Conservation (phyloP, 1,139 yeast species). For the Geotrichum australiense region DNA sequence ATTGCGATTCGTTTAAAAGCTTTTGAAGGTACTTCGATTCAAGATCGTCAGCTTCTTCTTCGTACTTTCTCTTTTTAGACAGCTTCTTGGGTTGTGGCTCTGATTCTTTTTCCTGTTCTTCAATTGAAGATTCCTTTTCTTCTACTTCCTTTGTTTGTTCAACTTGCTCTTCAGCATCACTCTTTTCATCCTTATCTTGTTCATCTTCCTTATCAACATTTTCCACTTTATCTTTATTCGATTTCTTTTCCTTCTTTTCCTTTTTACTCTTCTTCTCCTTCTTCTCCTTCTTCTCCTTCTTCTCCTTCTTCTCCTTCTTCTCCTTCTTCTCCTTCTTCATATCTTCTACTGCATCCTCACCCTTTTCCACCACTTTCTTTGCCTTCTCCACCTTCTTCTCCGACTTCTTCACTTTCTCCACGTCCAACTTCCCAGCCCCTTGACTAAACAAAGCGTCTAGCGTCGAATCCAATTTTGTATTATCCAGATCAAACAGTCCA, state of each 20-base stretch:
- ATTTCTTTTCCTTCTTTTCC: constrained; percentile 21
- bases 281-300: constrained; percentile 17
- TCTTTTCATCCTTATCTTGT: constrained; percentile 16
- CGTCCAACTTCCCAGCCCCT: constrained; percentile 24
- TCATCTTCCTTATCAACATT: constrained; percentile 22
- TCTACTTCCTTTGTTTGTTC: too few species aligned
- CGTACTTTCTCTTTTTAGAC: constrained; percentile 11
- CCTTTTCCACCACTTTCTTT: constrained; percentile 18
- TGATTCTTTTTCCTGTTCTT: too few species aligned
- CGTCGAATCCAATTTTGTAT: constrained; percentile 18
- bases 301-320: constrained; percentile 30
- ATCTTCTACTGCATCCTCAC: constrained; percentile 26
- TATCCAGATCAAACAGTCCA: constrained; percentile 12
- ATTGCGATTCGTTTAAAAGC: constrained; percentile 18
- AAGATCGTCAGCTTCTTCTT: constrained; percentile 13
- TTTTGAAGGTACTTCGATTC: constrained; percentile 12
- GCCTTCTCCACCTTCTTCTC: constrained; percentile 30
- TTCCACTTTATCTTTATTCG: constrained; percentile 22
- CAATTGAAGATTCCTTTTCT: too few species aligned
- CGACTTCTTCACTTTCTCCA: constrained; percentile 19
- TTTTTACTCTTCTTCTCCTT: constrained; percentile 20
- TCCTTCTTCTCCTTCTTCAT: constrained; percentile 20
- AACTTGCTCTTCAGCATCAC: constrained; percentile 8
- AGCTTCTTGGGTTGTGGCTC: too few species aligned
- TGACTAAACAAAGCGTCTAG: constrained; percentile 25